Evolutionary conservation across 1,284 basidiomycete species (phyloP), one percentile per base, ranked within the genome.

Genomic region (Ustilago trichophora): DNA sequence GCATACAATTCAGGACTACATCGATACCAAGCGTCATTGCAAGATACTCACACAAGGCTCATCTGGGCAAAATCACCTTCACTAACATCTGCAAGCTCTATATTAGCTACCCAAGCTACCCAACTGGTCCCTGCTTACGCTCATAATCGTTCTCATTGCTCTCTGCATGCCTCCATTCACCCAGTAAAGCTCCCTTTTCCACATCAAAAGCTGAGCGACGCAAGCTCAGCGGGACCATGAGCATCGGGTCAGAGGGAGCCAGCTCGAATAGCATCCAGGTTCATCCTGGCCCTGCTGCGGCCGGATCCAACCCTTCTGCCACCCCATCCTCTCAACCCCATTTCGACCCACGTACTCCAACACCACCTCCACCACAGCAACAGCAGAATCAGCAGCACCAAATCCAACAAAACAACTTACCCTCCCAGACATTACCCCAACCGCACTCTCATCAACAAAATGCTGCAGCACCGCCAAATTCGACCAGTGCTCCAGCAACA

Each of bases 181-280:
- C 9, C 54, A 45, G 38, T 51, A 59, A 47, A 34, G 13, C 24
- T 19, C 9, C 27, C 33, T 46, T 27, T 21, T 51, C 29, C 10
- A 18, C 34, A 40, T 18, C 13, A 49, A 29, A 46, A 37, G 65
- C 65, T 68, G 65, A 58, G 65, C 65, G 36, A 13, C 34, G 16
- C 26, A 35, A 16, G 65, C 65, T 68, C 65, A 58, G 65, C 58
- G 36, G 46, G 65, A 68, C 7, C 58, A 68, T 68, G 65, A 68
- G 58, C 65, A 62, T 68, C 65, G 58, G 54, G 42, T 42, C 65
- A 43, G 46, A 44, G 29, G 19, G 26, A 34, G 25, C 38, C 54
- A 68, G 54, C 58, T 68, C 65, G 53, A 27, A 50, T 54, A 51
- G 65, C 65, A 68, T 46, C 65, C 57, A 62, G 65, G 65, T 40